Evolutionary conservation across 495 filamentous ascomycete species (phyloP), one percentile per base, ranked within the genome.

Genomic region (Eremomyces bilateralis): DNA sequence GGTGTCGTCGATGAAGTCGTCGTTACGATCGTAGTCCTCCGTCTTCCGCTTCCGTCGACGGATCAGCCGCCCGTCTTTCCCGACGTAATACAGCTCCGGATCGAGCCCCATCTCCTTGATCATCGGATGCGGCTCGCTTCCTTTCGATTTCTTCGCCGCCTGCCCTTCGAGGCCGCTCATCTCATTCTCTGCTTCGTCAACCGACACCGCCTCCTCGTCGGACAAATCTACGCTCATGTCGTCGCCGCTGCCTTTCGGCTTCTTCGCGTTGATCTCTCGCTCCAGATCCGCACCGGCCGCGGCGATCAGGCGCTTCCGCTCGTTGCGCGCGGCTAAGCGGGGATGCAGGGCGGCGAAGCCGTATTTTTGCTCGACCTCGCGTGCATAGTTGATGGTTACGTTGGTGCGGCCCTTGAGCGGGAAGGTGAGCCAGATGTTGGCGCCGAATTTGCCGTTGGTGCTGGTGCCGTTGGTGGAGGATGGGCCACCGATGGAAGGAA

Each of bases 1-100:
- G 11, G 80, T 85, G 53, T 97, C 88, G 49, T 97, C 88, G 36
- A 97, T 85, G 51, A 97, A 97, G 21, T 83, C 85, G 48, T 97
- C 88, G 35, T 88, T 80, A 42, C 81, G 81, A 54, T 94, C 83
- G 47, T 97, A 97, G 40, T 91, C 79, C 45, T 97, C 88, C 41
- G 84, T 75, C 58, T 88, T 91, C 63, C 73, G 77, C 57, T 73
- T 78, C 29, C 90, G 62, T 53, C 78, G 75, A 52, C 69, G 69
- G 15, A 16, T 8, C 30, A 18, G 10, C 15, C 30, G 10, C 30
- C 10, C 10, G 13, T 27, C 24, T 13, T 67, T 65, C n/a, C n/a
- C n/a, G n/a, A n/a, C n/a, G n/a, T n/a, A n/a, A n/a, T n/a, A n/a
- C n/a, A n/a, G n/a, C n/a, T n/a, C n/a, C 11, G 62, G 53, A 2